Evolutionary conservation across 805 yeast genomes (phyloP), one percentile per base, ranked within the genome.

Genomic region (Myxozyma melibiosi): DNA sequence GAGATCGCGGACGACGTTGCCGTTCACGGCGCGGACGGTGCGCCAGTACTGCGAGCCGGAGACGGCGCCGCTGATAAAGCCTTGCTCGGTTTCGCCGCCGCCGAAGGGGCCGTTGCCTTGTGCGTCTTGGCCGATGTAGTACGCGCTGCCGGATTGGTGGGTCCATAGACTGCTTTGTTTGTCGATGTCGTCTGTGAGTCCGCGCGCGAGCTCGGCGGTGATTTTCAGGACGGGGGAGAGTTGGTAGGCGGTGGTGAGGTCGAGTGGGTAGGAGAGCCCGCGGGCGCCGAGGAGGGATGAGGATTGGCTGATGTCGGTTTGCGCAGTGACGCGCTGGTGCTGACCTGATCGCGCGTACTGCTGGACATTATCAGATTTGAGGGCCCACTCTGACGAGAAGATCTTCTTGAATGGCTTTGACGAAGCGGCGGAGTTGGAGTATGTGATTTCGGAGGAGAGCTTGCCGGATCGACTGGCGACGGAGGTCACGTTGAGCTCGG

Each of bases 1-100:
- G 9, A 52, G 46, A 20, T 59, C 63, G 3, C 62, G 57, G 6
- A 55, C 49, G 27, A 59, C 55, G 6, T 22, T n/a, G 11, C 63
- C 63, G 31, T 58, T 59, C 9, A 48, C 44, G 11, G 63, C 57
- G n/a, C 58, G 55, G 20, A 59, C 58, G 27, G 52, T 49, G 18
- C 63, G 57, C 58, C 60, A 57, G 41, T 59, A 59, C 37, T 51
- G 53, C 25, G 37, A 39, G 13, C 38, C 52, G 9, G 8, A 31
- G 14, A 27, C 51, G 20, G 13, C 30, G 8, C 51, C 20, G 24
- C 33, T 34, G n/a, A 51, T 27, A 22, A 33, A 57, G 2, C 50
- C 57, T 27, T 59, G 63, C 33, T 57, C 57, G 22, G 63, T 59
- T 3, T 53, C 40, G 31, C 63, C 63, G 24, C 63, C 63, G 20